Percentiles rank a stretch among this genome's conserved stretches.
phyloP scores from a whole-genome alignment of 2,329 filamentous ascomycete species.

The Dichotomopilus funicola region DNA sequence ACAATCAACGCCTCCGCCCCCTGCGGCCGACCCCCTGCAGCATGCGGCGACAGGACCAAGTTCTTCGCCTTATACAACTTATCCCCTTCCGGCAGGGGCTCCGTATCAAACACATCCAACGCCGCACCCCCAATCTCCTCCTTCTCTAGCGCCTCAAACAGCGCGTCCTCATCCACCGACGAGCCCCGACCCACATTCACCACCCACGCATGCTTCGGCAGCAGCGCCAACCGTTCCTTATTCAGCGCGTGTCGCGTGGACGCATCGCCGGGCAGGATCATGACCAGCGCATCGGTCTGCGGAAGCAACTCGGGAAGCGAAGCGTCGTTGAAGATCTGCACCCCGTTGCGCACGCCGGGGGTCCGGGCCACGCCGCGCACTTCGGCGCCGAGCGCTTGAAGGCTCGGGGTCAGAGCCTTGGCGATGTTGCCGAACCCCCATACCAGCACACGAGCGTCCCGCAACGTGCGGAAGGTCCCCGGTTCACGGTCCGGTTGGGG shows the following conservation, averaged over 20 bases:
- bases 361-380: conserved; percentile 53
- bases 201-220: conserved; percentile 53
- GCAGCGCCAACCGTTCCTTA: conserved; percentile 42
- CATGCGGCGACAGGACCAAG: conserved; percentile 48
- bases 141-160: conserved; percentile 27
- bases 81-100: conserved; percentile 37
- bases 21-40: conserved; percentile 55
- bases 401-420: conserved; percentile 50
- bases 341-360: conserved; percentile 50
- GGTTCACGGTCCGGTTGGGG: conserved; percentile 52
- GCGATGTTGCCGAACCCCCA: conserved; percentile 65
- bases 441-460: conserved; percentile 51
- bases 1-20: conserved; percentile 53
- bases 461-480: conserved; percentile 52
- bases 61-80: conserved; percentile 47
- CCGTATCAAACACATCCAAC: conserved; percentile 36
- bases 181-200: conserved; percentile 42
- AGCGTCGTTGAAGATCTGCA: conserved; percentile 52
- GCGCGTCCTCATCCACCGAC: conserved; percentile 31
- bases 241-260: conserved; percentile 51
- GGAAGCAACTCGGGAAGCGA: conserved; percentile 46
- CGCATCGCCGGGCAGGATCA: conserved; percentile 56
- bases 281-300: conserved; percentile 57
- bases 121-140: conserved; percentile 30
- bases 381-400: conserved; percentile 48